phyloP scores from a whole-genome alignment of 2,329 filamentous ascomycete species.

The Keithomyces neogunnii region DNA sequence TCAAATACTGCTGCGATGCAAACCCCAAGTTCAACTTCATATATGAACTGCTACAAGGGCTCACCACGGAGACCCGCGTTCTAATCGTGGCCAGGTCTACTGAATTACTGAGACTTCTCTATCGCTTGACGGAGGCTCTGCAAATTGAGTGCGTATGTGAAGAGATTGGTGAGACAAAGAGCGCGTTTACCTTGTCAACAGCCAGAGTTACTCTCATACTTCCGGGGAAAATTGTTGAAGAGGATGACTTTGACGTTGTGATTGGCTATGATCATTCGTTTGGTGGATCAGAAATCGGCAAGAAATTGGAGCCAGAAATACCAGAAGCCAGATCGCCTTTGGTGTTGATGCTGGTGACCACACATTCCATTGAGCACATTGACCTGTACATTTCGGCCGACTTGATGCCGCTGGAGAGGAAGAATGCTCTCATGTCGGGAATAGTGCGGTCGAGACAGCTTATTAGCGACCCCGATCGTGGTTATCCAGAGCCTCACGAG shows the following conservation, averaged over 20 bases:
- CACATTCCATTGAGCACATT: conserved; percentile 48
- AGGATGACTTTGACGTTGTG: conserved; percentile 38
- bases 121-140: conserved; percentile 35
- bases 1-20: conserved; percentile 45
- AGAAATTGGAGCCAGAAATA: conserved; percentile 4
- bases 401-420: conserved; percentile 33
- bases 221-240: conserved; percentile 28
- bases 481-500: conserved; percentile 34
- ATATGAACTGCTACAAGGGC: conserved; percentile 40
- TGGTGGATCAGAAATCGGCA: conserved; percentile 21
- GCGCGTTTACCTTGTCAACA: conserved; percentile 22
- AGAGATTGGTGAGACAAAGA: conserved; percentile 18
- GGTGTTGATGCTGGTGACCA: conserved; percentile 40
- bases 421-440: conserved; percentile 33
- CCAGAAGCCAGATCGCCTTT: conserved; percentile 25
- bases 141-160: conserved; percentile 26
- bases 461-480: conserved; percentile 31
- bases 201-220: conserved; percentile 34
- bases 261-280: conserved; percentile 47
- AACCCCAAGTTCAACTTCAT: conserved; percentile 55
- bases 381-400: conserved; percentile 33
- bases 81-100: conserved; percentile 45
- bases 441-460: conserved; percentile 28
- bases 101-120: conserved; percentile 42
- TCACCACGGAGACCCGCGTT: conserved; percentile 37